Evolutionary conservation across 2,329 filamentous ascomycete genomes (phyloP), one percentile per base, ranked within the genome.

Genomic region (Pseudogymnoascus sp.): DNA sequence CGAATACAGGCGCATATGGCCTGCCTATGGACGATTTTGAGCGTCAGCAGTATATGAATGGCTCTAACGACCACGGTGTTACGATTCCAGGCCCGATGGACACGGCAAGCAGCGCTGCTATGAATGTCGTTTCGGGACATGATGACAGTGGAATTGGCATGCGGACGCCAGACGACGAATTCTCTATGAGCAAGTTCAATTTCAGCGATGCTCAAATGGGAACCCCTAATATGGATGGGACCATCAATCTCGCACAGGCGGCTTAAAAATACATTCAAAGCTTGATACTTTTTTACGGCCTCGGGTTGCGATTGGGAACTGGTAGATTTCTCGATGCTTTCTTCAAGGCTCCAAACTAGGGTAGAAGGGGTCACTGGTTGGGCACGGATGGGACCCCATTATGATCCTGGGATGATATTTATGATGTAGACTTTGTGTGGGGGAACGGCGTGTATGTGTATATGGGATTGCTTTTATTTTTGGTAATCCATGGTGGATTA

Each of bases 61-160:
- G 62, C 30, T 33, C 58, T 12, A 61, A 50, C 37, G 47, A 35
- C 22, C 58, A 61, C 11, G 60, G 61, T 50, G 57, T 65, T 9
- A 65, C 66, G n/a, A 61, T 63, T 30, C 61, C 66, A 28, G 50
- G 50, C 9, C 70, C 69, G 5, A 72, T 72, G 70, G 69, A 72
- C 64, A 61, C 68, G 43, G 74, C 76, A 65, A 76, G 74, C 67
- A 75, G 82, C 69, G 76, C 76, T 64, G 69, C 72, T 3, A 71
- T 77, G 50, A 77, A 79, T 22, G 57, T 58, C 9, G 57, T 58
- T 11, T 37, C 35, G 7, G 57, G 57, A 4, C 82, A 87, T 63
- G 88, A 91, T 66, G 88, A 91, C 66, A 91, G 88, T 68, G 88
- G 87, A 1, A 91, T 91, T 63, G 86, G 86, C 30, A 86, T 91